phyloP scores from a whole-genome alignment of 1,284 basidiomycete genomes.

The Tilletia indica region DNA sequence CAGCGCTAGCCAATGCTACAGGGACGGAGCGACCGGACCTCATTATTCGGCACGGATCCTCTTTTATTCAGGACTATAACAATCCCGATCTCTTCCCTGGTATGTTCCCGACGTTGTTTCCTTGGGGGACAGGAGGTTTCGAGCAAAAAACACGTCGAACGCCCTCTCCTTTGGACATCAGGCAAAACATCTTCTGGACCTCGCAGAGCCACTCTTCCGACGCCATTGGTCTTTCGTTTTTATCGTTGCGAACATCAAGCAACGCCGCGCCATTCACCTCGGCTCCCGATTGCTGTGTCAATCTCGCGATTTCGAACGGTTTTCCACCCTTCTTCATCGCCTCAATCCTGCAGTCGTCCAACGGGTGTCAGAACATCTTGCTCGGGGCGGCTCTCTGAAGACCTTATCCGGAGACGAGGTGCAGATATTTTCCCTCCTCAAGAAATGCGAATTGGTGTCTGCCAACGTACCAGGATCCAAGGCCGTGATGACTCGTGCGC shows the following conservation, averaged over 20 bases:
- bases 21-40: not conserved
- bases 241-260: not conserved
- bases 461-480: not conserved
- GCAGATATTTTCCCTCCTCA: too few species aligned
- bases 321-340: not conserved
- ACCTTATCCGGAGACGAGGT: too few species aligned
- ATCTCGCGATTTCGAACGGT: not conserved
- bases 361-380: not conserved
- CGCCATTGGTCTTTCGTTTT: not conserved
- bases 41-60: not conserved
- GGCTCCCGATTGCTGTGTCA: not conserved
- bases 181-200: not conserved
- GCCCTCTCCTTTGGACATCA: not conserved
- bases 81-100: not conserved
- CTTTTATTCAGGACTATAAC: not conserved
- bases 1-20: not conserved
- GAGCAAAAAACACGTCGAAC: not conserved
- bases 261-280: not conserved
- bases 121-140: not conserved
- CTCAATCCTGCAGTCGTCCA: not conserved
- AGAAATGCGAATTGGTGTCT: not conserved
- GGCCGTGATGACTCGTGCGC: not conserved
- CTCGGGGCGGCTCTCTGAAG: not conserved
- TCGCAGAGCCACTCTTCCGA: not conserved
- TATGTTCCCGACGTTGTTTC: slow-evolving; percentile 2